A percentile compares a stretch with the other conserved stretches of the same genome.
Evolutionary conservation across 345 rosid genomes (phyloP).

Genomic region (Turnera subulata): DNA sequence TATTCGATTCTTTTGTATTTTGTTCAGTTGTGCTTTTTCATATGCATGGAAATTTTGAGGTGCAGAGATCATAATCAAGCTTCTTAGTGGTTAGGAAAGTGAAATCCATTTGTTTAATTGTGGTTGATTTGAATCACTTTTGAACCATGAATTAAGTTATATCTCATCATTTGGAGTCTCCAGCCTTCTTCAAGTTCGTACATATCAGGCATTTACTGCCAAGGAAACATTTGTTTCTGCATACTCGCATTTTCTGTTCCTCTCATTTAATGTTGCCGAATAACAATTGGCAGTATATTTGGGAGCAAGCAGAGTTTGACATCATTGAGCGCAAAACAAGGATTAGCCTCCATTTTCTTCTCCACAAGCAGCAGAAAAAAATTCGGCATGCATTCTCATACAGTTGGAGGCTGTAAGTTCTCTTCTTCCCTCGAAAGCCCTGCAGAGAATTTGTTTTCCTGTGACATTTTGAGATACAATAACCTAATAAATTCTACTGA

Average conservation of each 20-base stretch:
- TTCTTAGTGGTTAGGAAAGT: no score
- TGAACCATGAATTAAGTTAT: no score
- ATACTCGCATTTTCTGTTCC: neutral
- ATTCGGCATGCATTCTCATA: constrained; percentile 80
- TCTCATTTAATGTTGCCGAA: neutral
- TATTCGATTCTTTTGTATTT: no score
- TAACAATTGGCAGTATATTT: constrained; percentile 47
- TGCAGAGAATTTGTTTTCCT: neutral
- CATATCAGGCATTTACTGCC: neutral
- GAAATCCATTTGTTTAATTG: no score
- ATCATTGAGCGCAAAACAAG: constrained; percentile 69
- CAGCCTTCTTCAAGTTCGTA: no score
- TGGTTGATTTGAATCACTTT: no score
- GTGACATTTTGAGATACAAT: neutral
- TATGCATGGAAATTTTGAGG: no score
- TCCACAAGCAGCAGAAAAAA: constrained; percentile 70
- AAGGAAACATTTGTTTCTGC: neutral
- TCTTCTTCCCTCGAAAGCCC: neutral
- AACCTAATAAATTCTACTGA: no score
- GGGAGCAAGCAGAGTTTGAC: constrained; percentile 92
- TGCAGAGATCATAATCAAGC: no score
- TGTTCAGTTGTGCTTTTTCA: no score
- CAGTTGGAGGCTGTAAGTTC: constrained; percentile 84
- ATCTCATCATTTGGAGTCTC: no score
- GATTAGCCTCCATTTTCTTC: constrained; percentile 85